A percentile compares a stretch with the other conserved stretches of the same genome.
These are phyloP conservation scores for Leishmania arabica DNA, from an alignment of 208 protist species.

Conservation along the genomic window DNA sequence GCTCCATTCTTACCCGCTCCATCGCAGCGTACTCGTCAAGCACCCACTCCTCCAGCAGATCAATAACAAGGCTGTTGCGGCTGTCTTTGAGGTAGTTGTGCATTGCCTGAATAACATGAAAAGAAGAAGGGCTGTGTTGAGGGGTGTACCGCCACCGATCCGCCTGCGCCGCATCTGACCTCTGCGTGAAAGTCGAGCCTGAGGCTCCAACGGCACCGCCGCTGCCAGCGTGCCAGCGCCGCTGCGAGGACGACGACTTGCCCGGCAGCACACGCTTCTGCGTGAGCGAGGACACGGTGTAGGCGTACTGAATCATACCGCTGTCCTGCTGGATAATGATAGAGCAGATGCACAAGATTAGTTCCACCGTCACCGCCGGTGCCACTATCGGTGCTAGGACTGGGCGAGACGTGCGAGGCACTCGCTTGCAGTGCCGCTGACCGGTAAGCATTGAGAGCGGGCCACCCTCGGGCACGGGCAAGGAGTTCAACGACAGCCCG, in stretches of 20 bases:
- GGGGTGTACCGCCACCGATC: slow-evolving; percentile 33
- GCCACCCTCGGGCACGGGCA: not conserved
- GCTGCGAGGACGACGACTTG: slow-evolving; percentile 28
- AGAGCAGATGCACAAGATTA: slow-evolving; percentile 57
- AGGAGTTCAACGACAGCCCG: not conserved
- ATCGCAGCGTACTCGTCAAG: slow-evolving; percentile 31
- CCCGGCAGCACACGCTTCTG: slow-evolving; percentile 38
- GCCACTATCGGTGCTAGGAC: slow-evolving; percentile 26
- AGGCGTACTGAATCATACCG: slow-evolving; percentile 58
- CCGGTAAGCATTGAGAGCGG: not conserved
- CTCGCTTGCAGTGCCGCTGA: not conserved
- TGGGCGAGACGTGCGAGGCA: not conserved
- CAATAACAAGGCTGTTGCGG: slow-evolving; percentile 30
- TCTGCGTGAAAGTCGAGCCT: slow-evolving; percentile 6
- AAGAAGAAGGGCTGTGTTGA: slow-evolving; percentile 44
- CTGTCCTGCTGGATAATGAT: slow-evolving; percentile 57
- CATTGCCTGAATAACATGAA: slow-evolving; percentile 46
- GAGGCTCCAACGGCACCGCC: not conserved
- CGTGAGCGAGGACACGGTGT: slow-evolving; percentile 55
- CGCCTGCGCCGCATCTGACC: slow-evolving; percentile 2
- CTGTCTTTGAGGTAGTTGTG: slow-evolving; percentile 43
- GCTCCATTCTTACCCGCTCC: slow-evolving; percentile 18
- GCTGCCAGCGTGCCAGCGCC: slow-evolving; percentile 21
- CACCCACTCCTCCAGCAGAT: slow-evolving; percentile 47
- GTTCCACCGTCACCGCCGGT: slow-evolving; percentile 51